Evolutionary conservation across 208 protist species (phyloP), one percentile per base, ranked within the genome.

Genomic region (Jaenimonas drosophilae): DNA sequence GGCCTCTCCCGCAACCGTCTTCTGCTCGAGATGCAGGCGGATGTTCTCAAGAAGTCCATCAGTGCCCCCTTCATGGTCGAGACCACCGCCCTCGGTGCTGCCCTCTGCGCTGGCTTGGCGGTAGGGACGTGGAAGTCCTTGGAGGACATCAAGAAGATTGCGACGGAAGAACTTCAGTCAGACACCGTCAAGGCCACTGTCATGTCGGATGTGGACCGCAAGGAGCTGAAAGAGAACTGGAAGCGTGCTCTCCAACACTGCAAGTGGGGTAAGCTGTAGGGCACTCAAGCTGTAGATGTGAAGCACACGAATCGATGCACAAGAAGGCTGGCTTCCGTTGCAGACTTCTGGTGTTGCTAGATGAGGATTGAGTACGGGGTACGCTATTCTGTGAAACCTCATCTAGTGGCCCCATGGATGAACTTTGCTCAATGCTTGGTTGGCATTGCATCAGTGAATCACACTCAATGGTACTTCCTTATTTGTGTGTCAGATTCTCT

Each of bases 1-100:
- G 97, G 97, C 17, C 81, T 99, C 23, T 83, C 84, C 0, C 55
- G 67, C 16, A 96, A 84, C 57, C 48, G 76, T 24, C 50, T 97
- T 16, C 44, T 99, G 12, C 71, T 98, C 45, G 91, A 99, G 54
- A 87, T 97, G 42, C 97, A 98, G 76, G 48, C 96, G 4, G 91
- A 98, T 48, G 36, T 95, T 2, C 59, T 94, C 12, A 70, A 70
- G 23, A 47, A 90, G 11, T 59, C 70, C 7, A 65, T 97, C 12
- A 46, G 62, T 40, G 58, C 79, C 12, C 84, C 84, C 3, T 34
- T 48, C 16, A 83, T 89, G 69, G 59, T 47, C 3, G 84, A 92
- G 51, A 89, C 69, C 0, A 92, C 79, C 19, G 66, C 84, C 4
- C 67, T 88, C 25, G 84, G 84, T 19, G 84, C 80, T 0, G 79